These are phyloP conservation scores for Beauveria rudraprayagi DNA, from an alignment of 2,329 filamentous ascomycete species.

Conservation along the genomic window DNA sequence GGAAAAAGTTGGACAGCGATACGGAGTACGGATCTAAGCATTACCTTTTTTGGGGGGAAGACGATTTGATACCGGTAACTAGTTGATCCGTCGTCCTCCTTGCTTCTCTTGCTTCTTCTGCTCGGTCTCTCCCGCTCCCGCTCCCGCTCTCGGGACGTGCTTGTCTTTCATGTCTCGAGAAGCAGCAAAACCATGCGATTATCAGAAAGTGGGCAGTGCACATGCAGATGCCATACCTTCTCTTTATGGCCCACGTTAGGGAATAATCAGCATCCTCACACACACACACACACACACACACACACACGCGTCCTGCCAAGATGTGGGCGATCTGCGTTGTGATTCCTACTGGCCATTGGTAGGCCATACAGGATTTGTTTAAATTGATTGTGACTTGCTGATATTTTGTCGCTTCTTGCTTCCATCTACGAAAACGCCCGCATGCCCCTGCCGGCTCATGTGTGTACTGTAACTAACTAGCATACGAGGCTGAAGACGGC, in stretches of 20 bases:
- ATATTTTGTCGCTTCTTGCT: neutral
- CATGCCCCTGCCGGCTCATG: neutral
- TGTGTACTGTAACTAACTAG: neutral
- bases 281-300: neutral
- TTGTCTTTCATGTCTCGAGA: neutral
- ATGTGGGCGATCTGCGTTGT: neutral
- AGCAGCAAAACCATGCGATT: neutral
- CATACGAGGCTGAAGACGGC: neutral
- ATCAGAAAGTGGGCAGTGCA: neutral
- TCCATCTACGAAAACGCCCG: neutral
- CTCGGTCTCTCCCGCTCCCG: neutral
- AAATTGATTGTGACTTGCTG: neutral
- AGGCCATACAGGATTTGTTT: neutral
- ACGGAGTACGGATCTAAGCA: neutral
- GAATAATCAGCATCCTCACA: constrained; percentile 3
- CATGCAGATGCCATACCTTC: neutral
- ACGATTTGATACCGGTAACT: neutral
- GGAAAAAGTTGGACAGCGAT: neutral
- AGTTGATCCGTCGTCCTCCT: neutral
- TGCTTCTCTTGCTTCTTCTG: neutral
- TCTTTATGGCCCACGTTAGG: neutral
- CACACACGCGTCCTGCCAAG: neutral
- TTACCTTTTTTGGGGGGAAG: neutral
- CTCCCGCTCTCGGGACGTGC: neutral
- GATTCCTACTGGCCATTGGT: neutral